Conservation (phyloP, 1,284 basidiomycete genomes). For the Volvariella volvacea region DNA sequence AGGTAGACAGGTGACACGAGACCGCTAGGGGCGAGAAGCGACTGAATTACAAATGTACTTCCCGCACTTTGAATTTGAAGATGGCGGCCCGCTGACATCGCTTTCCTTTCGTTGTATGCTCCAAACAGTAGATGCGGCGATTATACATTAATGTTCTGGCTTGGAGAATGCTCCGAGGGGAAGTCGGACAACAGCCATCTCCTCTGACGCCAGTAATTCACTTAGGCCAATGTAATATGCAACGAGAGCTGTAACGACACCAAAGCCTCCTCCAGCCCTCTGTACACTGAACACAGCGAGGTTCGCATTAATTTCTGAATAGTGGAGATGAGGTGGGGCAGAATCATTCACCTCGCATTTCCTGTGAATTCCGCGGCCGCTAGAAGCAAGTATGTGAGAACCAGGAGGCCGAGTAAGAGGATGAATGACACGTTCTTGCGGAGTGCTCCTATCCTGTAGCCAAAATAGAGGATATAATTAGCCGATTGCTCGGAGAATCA, state of each 20-base stretch:
- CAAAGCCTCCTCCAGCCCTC: conserved; percentile 70
- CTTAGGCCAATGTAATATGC: conserved; percentile 66
- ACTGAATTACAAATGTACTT: too few relatives aligned
- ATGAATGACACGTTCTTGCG: conserved; percentile 55
- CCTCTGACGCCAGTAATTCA: conserved; percentile 42
- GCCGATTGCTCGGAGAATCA: too few relatives aligned
- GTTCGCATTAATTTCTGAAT: not conserved
- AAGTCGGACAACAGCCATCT: conserved; percentile 20
- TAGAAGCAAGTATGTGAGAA: conserved; percentile 50
- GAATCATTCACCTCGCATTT: too few relatives aligned
- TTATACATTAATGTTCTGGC: too few relatives aligned
- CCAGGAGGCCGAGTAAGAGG: conserved; percentile 57
- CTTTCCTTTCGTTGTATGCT: too few relatives aligned
- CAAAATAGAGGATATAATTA: too few relatives aligned
- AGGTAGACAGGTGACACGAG: too few relatives aligned
- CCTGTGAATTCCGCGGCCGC: conserved; percentile 33
- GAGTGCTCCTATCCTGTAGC: conserved; percentile 54
- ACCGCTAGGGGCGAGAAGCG: too few relatives aligned
- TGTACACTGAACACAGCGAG: conserved; percentile 29
- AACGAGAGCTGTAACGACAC: conserved; percentile 59
- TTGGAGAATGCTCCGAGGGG: conserved; percentile 30
- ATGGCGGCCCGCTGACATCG: too few relatives aligned
- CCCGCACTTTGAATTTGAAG: too few relatives aligned
- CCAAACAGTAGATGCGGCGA: too few relatives aligned
- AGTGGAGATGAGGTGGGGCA: conserved; percentile 13